These are phyloP conservation scores for Colletotrichum orbiculare DNA, from an alignment of 2,329 filamentous ascomycete genomes.

Conservation along the genomic window DNA sequence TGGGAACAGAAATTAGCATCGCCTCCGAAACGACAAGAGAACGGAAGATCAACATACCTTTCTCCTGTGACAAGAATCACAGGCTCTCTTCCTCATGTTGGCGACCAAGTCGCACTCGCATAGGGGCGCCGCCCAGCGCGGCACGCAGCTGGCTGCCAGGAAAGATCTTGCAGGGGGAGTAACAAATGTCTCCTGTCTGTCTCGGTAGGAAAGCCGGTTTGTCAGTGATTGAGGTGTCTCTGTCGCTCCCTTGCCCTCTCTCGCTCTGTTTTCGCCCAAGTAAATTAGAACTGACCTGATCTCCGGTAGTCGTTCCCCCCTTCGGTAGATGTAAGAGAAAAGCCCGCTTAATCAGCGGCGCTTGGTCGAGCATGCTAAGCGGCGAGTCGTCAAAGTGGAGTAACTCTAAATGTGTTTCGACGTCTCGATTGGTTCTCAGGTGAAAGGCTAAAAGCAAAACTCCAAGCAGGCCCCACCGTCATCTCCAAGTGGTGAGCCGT, in stretches of 20 bases:
- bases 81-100: slow-evolving; percentile 49
- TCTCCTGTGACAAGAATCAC: slow-evolving; percentile 60
- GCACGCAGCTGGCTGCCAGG: slow-evolving; percentile 9
- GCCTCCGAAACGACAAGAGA: not conserved
- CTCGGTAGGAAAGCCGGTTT: not conserved
- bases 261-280: slow-evolving; percentile 1
- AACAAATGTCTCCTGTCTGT: slow-evolving; percentile 1
- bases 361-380: rapidly evolving
- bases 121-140: slow-evolving; percentile 18
- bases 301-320: slow-evolving; percentile 16
- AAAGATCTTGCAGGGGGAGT: not conserved
- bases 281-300: slow-evolving; percentile 6
- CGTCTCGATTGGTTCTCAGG: slow-evolving; percentile 1
- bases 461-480: slow-evolving; percentile 6
- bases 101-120: slow-evolving; percentile 4
- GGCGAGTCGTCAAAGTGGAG: not conserved
- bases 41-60: slow-evolving; percentile 50
- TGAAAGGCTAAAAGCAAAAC: slow-evolving; percentile 11
- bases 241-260: too few relatives aligned
- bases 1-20: slow-evolving; percentile 18
- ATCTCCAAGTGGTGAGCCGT: slow-evolving; percentile 1
- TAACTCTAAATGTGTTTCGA: not conserved
- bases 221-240: not conserved
- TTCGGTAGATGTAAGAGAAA: slow-evolving; percentile 24
- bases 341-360: slow-evolving; percentile 32